These are phyloP conservation scores for Acacia crassicarpa DNA, from an alignment of 306 rosid species.

Conservation along the genomic window DNA sequence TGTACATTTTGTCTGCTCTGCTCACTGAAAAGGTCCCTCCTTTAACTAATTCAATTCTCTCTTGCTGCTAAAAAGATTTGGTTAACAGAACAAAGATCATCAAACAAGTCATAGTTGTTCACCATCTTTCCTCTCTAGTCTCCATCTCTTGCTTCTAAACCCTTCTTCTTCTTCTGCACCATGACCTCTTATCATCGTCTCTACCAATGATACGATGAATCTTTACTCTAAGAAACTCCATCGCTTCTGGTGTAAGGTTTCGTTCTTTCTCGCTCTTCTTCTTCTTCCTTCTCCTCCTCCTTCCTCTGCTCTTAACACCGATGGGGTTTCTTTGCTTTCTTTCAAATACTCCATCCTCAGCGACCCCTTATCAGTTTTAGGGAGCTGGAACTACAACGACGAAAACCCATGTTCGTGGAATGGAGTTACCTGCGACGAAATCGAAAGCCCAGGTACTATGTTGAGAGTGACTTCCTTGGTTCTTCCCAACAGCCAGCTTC, in stretches of 20 bases:
- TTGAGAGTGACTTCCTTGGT: conserved; percentile 67
- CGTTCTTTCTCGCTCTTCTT: conserved; percentile 6
- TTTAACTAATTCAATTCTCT: neutral
- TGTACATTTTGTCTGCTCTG: conserved; percentile 21
- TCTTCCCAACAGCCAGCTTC: conserved; percentile 68
- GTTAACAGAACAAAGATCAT: conserved; percentile 56
- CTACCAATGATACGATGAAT: conserved; percentile 54
- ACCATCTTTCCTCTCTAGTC: conserved; percentile 50
- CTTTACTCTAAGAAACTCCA: conserved; percentile 30
- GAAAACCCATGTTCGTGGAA: conserved; percentile 83
- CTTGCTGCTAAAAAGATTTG: conserved; percentile 40
- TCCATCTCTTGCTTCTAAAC: conserved; percentile 28
- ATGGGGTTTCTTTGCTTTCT: conserved; percentile 66
- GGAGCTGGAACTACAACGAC: conserved; percentile 69
- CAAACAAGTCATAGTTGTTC: conserved; percentile 43
- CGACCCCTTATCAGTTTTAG: conserved; percentile 70
- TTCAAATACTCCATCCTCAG: conserved; percentile 77
- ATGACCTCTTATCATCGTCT: conserved; percentile 37
- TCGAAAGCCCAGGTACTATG: conserved; percentile 38
- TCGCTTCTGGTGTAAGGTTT: conserved; percentile 41
- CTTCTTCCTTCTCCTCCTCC: conserved; percentile 2
- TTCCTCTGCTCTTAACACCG: conserved; percentile 62
- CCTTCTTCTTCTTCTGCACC: conserved; percentile 55
- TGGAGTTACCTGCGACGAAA: conserved; percentile 72
- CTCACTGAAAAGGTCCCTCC: neutral